Conservation (phyloP, 208 protist genomes). For the Leishmania aethiopica region DNA sequence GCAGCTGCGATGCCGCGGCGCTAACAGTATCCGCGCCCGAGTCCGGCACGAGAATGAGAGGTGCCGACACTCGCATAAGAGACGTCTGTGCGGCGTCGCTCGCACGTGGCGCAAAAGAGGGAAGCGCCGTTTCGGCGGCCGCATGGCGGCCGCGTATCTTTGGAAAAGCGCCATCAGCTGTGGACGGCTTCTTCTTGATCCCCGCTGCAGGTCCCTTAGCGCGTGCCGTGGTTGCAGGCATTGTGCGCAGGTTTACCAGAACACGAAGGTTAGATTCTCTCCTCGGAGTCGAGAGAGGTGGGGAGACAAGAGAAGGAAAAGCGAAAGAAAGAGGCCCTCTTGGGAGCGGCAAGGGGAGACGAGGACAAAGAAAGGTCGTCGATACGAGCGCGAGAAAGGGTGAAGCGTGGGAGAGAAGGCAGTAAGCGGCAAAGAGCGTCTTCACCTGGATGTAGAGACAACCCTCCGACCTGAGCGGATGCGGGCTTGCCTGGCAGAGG, state of each 20-base stretch:
- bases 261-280: not conserved
- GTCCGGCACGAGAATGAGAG: not conserved
- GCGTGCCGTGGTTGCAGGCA: constrained; percentile 7
- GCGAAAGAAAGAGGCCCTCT: not conserved
- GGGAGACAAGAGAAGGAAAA: not conserved
- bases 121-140: not conserved
- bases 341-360: not conserved
- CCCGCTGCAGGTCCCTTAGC: constrained; percentile 1
- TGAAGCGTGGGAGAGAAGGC: not conserved
- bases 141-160: constrained; percentile 13
- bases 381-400: not conserved
- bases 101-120: not conserved
- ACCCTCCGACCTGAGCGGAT: not conserved
- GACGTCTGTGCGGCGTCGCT: not conserved
- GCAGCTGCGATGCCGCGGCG: not conserved
- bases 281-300: not conserved
- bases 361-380: not conserved
- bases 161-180: constrained; percentile 11
- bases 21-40: not conserved
- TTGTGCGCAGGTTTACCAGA: not conserved
- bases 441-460: not conserved
- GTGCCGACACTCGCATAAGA: constrained; percentile 7
- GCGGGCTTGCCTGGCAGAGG: not conserved
- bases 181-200: constrained; percentile 20
- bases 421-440: not conserved